Evolutionary conservation across 345 rosid species (phyloP), one percentile per base, ranked within the genome.

Genomic region (Pugionium cornutum): DNA sequence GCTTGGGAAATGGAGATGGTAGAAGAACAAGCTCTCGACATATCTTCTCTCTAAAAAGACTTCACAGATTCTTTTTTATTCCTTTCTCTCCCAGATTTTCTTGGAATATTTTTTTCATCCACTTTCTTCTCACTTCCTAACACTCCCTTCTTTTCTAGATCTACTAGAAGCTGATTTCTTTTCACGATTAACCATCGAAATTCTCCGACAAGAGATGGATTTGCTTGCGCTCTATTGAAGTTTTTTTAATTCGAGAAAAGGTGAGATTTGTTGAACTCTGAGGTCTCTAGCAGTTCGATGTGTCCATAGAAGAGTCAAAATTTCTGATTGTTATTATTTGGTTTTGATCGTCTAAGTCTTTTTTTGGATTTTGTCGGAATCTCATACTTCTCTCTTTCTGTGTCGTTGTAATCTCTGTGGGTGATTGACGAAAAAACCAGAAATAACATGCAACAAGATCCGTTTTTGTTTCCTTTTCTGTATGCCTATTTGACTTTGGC

Each of bases 1-100:
- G 74, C 78, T 69, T 76, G 55, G 81, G 77, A 68, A 76, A 62
- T 74, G 76, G 79, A 68, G 78, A 76, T 74, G 78, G 74, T 76
- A 66, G 79, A 70, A 76, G 78, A 74, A 74, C 73, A 57, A 63
- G 82, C 73, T 67, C 65, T 55, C 63, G 1, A 52, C 53, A 52
- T 64, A 41, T 50, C 76, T 64, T 57, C 70, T 64, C 70, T 70
- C 71, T 80, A 44, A 74, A 49, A 48, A 36, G 50, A 53, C 27
- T 52, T 60, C 53, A 58, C 66, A 25, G 40, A 36, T 66, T 58
- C 7, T 48, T 60, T 50, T 60, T 25, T 32, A 65, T 51, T 53
- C 61, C 10, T 59, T 37, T 31, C 50, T 43, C 43, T 61, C 58
- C 31, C 54, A 77, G 47, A 55, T 67, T 48, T 65, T 75, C 75